These are phyloP conservation scores for Ophiostoma angusticollis DNA, from an alignment of 2,329 filamentous ascomycete species.

Conservation along the genomic window DNA sequence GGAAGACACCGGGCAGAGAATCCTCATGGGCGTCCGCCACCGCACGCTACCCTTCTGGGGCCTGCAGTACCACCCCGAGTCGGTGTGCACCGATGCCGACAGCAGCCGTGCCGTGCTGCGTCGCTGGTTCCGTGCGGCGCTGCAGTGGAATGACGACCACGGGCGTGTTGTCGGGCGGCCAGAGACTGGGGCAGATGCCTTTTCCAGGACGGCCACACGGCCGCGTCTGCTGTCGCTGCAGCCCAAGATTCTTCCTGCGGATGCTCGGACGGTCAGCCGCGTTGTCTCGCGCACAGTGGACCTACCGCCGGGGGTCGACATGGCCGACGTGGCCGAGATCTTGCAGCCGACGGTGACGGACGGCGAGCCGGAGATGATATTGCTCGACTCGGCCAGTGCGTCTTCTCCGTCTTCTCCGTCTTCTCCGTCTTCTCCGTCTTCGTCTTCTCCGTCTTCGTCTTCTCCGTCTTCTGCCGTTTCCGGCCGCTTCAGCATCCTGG, in stretches of 20 bases:
- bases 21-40: conserved; percentile 71
- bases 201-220: conserved; percentile 20
- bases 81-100: conserved; percentile 61
- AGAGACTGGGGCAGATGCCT: conserved; percentile 10
- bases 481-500: conserved; percentile 63
- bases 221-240: conserved; percentile 21
- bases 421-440: too few species aligned
- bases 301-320: conserved; percentile 33
- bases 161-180: conserved; percentile 1
- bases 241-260: not conserved
- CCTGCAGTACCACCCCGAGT: conserved; percentile 85
- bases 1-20: conserved; percentile 30
- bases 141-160: conserved; percentile 41
- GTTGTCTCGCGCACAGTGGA: conserved; percentile 28
- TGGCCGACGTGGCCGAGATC: conserved; percentile 42
- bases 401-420: too few species aligned
- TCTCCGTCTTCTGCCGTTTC: too few species aligned
- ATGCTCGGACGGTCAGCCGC: conserved; percentile 17
- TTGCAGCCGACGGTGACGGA: conserved; percentile 17
- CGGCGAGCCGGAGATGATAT: conserved; percentile 30
- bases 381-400: conserved; percentile 49
- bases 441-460: too few species aligned
- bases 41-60: conserved; percentile 63
- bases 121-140: conserved; percentile 63
- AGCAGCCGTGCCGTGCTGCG: conserved; percentile 50